Evolutionary conservation across 1,284 basidiomycete genomes (phyloP), one percentile per base, ranked within the genome.

Genomic region (Puccinia polysora): DNA sequence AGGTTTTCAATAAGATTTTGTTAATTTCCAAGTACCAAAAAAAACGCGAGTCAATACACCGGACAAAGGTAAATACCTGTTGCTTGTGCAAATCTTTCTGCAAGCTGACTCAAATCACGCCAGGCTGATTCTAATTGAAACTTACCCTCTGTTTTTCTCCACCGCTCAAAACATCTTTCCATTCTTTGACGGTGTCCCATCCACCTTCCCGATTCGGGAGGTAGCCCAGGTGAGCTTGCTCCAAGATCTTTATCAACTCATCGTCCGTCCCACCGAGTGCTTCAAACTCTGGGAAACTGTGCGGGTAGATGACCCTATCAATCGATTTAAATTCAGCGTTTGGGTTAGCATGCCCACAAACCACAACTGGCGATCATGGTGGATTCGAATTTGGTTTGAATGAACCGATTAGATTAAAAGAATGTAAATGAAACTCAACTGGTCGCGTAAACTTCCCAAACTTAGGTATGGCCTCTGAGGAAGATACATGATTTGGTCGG

Each of bases 401-500:
- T n/a, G n/a, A n/a, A n/a, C 30, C 4, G n/a, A 15, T 4, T 3
- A n/a, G 4, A 32, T 38, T 34, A 36, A 59, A 25, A 3, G 78
- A 77, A 74, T 77, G 75, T 49, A 83, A 85, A 78, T n/a, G n/a
- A 34, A 25, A 71, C 68, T 63, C n/a, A 77, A 86, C 84, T 97
- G 94, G 77, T 96, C 92, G 7, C 94, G 82, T 49, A 97, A 81
- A 75, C 87, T 89, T 4, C 93, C 94, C 0, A 87, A 85, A 52
- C 89, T 88, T 83, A 96, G 89, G 80, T 97, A 97, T 25, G 92
- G 87, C 43, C 91, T 83, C 81, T 97, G 95, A 3, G 94, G 95
- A 1, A 98, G 84, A 76, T 96, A 90, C 78, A 96, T 89, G 67
- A 96, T 85, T 5, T 85, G 86, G 53, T 78, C 78, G 63, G 82